Percentiles rank a stretch among this genome's conserved stretches.
Evolutionary conservation across 2,329 filamentous ascomycete genomes (phyloP).

Genomic region (Colletotrichum trifolii): DNA sequence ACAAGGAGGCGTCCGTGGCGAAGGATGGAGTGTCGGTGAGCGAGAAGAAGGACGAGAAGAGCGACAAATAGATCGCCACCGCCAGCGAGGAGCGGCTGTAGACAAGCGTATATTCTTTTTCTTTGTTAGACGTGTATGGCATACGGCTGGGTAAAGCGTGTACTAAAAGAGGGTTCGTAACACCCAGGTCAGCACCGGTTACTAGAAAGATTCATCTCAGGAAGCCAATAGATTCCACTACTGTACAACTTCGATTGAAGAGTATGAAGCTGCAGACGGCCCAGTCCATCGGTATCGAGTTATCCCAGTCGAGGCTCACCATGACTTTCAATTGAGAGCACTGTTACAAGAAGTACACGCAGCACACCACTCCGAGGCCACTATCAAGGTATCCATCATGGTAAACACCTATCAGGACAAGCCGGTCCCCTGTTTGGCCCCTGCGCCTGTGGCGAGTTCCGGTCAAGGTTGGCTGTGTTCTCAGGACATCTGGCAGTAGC

Average conservation of each 20-base stretch:
- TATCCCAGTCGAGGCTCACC: too few species aligned
- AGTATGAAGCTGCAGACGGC: background rate
- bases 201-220: constrained; percentile 38
- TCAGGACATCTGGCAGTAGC: constrained; percentile 6
- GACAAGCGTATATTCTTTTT: constrained; percentile 39
- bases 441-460: too few species aligned
- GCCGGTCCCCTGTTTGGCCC: too few species aligned
- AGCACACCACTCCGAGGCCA: too few species aligned
- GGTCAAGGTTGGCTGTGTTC: constrained; percentile 14
- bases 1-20: constrained; percentile 51
- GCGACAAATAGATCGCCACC: constrained; percentile 49
- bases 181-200: constrained; percentile 35
- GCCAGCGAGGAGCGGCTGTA: constrained; percentile 2
- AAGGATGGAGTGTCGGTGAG: constrained; percentile 42
- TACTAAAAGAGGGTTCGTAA: constrained; percentile 36
- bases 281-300: too few species aligned
- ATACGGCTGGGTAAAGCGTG: constrained; percentile 37
- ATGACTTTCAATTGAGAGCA: too few species aligned
- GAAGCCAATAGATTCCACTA: constrained; percentile 37
- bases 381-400: too few species aligned
- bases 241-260: constrained; percentile 26
- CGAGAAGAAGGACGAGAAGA: constrained; percentile 48
- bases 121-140: constrained; percentile 37
- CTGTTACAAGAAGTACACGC: too few species aligned
- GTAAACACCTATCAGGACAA: too few species aligned